phyloP scores from a whole-genome alignment of 805 yeast genomes.

The Clavispora fructus region DNA sequence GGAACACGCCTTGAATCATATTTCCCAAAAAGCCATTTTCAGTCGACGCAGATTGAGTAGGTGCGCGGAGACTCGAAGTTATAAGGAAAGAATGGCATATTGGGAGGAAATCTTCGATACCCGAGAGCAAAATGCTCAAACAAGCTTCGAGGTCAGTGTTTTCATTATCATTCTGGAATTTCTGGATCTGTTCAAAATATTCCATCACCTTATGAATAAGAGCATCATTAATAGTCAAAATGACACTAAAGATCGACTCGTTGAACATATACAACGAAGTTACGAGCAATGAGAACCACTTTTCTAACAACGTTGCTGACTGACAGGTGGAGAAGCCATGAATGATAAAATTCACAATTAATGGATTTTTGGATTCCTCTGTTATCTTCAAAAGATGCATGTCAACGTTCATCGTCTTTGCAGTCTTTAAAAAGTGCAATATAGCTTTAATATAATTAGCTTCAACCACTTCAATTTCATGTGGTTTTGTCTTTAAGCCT shows the following conservation, averaged over 20 bases:
- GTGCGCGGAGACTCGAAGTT: conserved; percentile 23
- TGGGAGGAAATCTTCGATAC: conserved; percentile 62
- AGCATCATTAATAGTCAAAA: conserved; percentile 50
- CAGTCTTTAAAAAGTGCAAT: conserved; percentile 22
- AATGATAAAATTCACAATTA: conserved; percentile 41
- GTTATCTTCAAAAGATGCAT: conserved; percentile 26
- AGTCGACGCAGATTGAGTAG: conserved; percentile 5
- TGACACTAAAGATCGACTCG: conserved; percentile 49
- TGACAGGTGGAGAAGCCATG: conserved; percentile 44
- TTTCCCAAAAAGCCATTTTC: conserved; percentile 58
- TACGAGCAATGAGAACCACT: conserved; percentile 48
- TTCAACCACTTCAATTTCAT: conserved; percentile 25
- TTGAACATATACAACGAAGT: conserved; percentile 48
- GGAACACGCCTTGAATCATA: conserved; percentile 75
- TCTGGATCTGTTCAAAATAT: conserved; percentile 24
- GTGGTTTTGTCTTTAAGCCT: conserved; percentile 5
- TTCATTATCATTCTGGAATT: conserved; percentile 9
- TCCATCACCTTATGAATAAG: conserved; percentile 36
- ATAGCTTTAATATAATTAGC: conserved; percentile 24
- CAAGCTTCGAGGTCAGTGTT: conserved; percentile 35
- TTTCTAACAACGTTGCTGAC: conserved; percentile 38
- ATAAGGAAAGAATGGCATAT: conserved; percentile 52
- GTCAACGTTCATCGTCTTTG: conserved; percentile 24
- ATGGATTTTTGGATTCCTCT: conserved; percentile 21
- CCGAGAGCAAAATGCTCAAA: conserved; percentile 46